Evolutionary conservation across 2,329 filamentous ascomycete species (phyloP), one percentile per base, ranked within the genome.

Genomic region (Scleromitrula shiraiana): DNA sequence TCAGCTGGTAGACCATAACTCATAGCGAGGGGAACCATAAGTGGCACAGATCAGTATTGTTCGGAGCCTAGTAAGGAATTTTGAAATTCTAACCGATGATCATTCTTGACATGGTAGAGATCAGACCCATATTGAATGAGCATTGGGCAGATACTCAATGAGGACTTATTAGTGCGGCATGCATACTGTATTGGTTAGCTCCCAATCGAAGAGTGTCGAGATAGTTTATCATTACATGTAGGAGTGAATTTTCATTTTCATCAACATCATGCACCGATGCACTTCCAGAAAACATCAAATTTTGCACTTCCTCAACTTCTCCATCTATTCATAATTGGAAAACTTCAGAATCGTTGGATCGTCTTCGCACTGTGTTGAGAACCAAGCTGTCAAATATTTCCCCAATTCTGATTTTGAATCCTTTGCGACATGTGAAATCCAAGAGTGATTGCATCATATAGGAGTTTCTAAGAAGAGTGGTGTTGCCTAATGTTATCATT

Each of bases 181-280:
- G n/a, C n/a, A n/a, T n/a, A n/a, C n/a, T n/a, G n/a, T n/a, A n/a
- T n/a, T n/a, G n/a, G n/a, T n/a, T n/a, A n/a, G n/a, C n/a, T n/a
- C n/a, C n/a, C n/a, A n/a, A n/a, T n/a, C n/a, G n/a, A n/a, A n/a
- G n/a, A n/a, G n/a, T n/a, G n/a, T n/a, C n/a, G n/a, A n/a, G n/a
- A n/a, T n/a, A n/a, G n/a, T n/a, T n/a, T n/a, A 30, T 14, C 22
- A 27, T 33, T 35, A 54, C 43, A 36, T 52, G 52, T 33, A 52
- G 15, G n/a, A 48, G 43, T 14, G 50, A 43, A 4, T 6, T 0
- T n/a, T 43, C 52, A 0, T 7, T 0, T 7, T 40, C 38, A 9
- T 49, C n/a, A 4, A 45, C 12, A 41, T 54, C 50, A 33, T 44
- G 44, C 10, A 54, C 5, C 5, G 46, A 54, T 36, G 52, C 47